phyloP scores from a whole-genome alignment of 2,329 filamentous ascomycete genomes.

The Bipolaris victoriae region DNA sequence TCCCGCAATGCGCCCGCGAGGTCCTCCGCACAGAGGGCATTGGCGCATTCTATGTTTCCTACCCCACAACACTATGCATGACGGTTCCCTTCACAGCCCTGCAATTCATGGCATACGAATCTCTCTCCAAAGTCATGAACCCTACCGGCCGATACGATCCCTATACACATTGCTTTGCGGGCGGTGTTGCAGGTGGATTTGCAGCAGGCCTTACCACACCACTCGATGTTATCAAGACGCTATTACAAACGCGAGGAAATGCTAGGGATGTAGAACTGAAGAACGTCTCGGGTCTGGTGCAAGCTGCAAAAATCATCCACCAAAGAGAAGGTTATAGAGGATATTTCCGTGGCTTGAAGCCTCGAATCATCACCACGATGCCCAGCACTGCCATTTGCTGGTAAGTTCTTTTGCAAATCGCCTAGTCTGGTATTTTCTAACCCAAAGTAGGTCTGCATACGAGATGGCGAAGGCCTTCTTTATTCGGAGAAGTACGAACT shows the following conservation, averaged over 20 bases:
- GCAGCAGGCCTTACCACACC: conserved; percentile 94
- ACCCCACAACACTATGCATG: conserved; percentile 97
- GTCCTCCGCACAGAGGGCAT: conserved; percentile 89
- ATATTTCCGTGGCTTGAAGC: conserved; percentile 92
- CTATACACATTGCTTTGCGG: conserved; percentile 89
- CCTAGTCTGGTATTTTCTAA: conserved; percentile 14
- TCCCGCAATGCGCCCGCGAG: conserved; percentile 83
- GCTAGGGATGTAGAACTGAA: conserved; percentile 80
- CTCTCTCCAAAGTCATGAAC: conserved; percentile 92
- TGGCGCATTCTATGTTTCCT: conserved; percentile 95
- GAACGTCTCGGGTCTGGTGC: conserved; percentile 79
- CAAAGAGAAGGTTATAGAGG: conserved; percentile 81
- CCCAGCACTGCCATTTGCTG: conserved; percentile 99
- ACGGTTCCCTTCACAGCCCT: conserved; percentile 97
- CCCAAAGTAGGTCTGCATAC: conserved; percentile 63
- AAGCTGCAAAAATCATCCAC: conserved; percentile 81
- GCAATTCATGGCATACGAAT: conserved; percentile 97
- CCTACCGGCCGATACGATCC: conserved; percentile 86
- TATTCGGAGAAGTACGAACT: conserved; percentile 53
- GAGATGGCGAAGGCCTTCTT: conserved; percentile 74
- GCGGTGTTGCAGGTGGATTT: conserved; percentile 89
- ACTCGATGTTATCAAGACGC: conserved; percentile 97
- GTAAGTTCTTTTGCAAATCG: conserved; percentile 57
- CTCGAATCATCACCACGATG: conserved; percentile 94
- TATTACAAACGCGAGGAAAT: conserved; percentile 90